Evolutionary conservation across 345 rosid species (phyloP).

Genomic region (Moricandia moricandioides): DNA sequence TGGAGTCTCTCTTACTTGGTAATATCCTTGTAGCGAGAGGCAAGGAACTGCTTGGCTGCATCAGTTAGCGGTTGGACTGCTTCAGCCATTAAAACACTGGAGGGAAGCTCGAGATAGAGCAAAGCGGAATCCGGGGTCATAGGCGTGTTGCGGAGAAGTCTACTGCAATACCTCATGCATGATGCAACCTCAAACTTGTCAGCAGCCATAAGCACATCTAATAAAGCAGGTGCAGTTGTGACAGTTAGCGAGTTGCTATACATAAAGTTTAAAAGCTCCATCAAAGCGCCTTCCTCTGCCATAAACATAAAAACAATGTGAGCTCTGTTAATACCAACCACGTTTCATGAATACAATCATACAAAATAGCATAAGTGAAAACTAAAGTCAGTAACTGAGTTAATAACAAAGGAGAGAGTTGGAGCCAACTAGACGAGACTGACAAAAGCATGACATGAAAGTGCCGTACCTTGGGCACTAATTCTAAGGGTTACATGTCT

Average conservation of each 20-base stretch:
- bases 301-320: background rate
- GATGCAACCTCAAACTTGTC: background rate
- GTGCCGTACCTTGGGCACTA: background rate
- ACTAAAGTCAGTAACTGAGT: background rate
- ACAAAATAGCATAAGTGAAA: background rate
- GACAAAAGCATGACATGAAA: background rate
- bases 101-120: background rate
- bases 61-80: background rate
- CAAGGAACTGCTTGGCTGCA: background rate
- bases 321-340: background rate
- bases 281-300: constrained; percentile 1
- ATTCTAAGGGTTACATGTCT: background rate
- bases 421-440: background rate
- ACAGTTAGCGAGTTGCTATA: background rate
- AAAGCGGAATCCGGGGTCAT: background rate
- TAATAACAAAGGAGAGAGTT: background rate
- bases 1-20: background rate
- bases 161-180: background rate
- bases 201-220: background rate
- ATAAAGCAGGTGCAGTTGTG: background rate
- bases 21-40: background rate
- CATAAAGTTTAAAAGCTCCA: background rate
- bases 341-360: background rate
- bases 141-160: background rate
- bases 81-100: background rate